Conservation (phyloP, 2,329 filamentous ascomycete species). For the Fusarium zealandicum region DNA sequence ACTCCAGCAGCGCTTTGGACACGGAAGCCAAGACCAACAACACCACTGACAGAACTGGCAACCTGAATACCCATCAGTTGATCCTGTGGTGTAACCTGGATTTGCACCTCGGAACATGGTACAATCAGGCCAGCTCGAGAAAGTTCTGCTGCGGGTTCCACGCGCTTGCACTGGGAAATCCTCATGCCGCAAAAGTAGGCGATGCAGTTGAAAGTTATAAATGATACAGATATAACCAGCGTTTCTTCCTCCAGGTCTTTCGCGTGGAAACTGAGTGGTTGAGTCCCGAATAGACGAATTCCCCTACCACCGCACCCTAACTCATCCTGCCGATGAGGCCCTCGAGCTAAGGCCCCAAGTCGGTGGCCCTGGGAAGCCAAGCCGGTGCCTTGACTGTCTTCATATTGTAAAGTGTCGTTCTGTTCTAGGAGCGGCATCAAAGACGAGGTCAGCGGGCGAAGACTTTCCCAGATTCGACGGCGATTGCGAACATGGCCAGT, state of each 20-base stretch:
- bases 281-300: neutral
- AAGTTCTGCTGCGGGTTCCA: rapidly evolving
- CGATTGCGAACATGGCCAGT: neutral
- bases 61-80: neutral
- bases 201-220: neutral
- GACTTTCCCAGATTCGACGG: neutral
- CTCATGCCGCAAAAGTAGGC: conserved; percentile 10
- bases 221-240: neutral
- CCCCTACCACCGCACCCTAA: neutral
- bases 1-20: neutral
- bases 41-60: neutral
- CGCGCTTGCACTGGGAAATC: rapidly evolving
- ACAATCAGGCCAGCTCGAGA: neutral
- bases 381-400: rapidly evolving
- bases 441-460: neutral
- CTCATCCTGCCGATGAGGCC: neutral
- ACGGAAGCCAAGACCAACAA: neutral
- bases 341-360: neutral
- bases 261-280: neutral
- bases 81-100: neutral
- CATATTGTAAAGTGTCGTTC: rapidly evolving
- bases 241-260: rapidly evolving
- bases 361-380: neutral
- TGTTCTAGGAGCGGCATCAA: conserved; percentile 1
- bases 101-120: neutral